Base-by-base conservation (phyloP, 495 filamentous ascomycete species). In the Annulohypoxylon nitens region DNA sequence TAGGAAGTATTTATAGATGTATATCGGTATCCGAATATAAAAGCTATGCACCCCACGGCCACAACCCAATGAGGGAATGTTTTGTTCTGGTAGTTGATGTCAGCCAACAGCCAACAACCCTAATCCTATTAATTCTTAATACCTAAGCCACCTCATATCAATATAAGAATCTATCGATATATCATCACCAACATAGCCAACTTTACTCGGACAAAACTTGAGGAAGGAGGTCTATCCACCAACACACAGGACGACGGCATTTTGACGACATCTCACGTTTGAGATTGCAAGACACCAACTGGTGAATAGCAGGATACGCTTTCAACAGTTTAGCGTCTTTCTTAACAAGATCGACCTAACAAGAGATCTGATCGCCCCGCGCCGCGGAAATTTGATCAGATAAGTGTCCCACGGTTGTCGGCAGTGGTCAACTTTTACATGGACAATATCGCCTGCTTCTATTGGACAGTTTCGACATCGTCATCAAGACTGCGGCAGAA, bases 1-100 rank as follows among this genome's bases (percentile, higher is more conserved):
- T 34, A 37, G 33, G 43, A 34, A 41, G 73, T 71, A 72, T 75
- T 72, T 72, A 72, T 75, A 70, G 67, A 75, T 30, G 67, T 70
- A 70, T 45, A 67, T 59, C 67, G 33, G 34, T 64, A 75, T 69
- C 33, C 18, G 69, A 61, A 57, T 75, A 75, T 75, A 75, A 75
- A 72, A 64, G 54, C 59, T 26, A 58, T 69, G 61, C 68, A 72
- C 69, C 73, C 73, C 73, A 75, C 69, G 73, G 20, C 26, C 33
- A 45, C 45, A 75, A 45, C 64, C 73, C 64, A 75, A 72, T 75
- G 39, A 69, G 37, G 23, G 64, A 55, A 69, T 61, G 39, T 58
- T 37, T 72, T 64, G 48, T 72, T 61, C 64, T 39, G 39, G 60
- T 59, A 50, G 18, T 75, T 62, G 61, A 63, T 69, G 39, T 48